A percentile compares a stretch with the other conserved stretches of the same genome.
phyloP scores from a whole-genome alignment of 768 basidiomycete genomes.

The Suillus placidus region DNA sequence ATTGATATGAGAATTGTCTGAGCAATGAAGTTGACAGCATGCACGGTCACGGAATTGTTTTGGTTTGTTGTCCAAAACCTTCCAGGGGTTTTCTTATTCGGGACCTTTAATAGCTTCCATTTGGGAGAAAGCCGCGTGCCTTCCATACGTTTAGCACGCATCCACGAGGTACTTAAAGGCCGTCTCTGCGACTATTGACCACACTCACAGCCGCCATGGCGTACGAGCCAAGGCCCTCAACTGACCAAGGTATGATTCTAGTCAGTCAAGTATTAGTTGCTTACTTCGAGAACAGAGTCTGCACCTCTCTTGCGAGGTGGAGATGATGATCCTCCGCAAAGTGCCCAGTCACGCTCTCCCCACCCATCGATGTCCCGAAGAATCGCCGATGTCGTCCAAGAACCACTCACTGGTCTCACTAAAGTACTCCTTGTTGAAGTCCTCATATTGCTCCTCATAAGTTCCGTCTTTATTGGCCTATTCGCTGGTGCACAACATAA shows the following conservation, averaged over 20 bases:
- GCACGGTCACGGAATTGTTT: slow-evolving; percentile 21
- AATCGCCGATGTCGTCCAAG: slow-evolving; percentile 61
- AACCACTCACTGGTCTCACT: slow-evolving; percentile 82
- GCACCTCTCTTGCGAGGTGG: slow-evolving; percentile 64
- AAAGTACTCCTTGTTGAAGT: slow-evolving; percentile 78
- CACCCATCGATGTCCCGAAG: slow-evolving; percentile 29
- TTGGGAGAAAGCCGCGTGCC: slow-evolving; percentile 26
- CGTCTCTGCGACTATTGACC: slow-evolving; percentile 10
- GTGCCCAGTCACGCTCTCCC: slow-evolving; percentile 39
- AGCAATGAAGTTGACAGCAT: no score
- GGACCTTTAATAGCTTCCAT: not conserved
- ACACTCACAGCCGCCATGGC: slow-evolving; percentile 47
- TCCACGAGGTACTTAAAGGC: slow-evolving; percentile 32
- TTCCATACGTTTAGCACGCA: slow-evolving; percentile 32
- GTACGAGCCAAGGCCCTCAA: slow-evolving; percentile 55
- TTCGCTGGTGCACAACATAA: slow-evolving; percentile 89
- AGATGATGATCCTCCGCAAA: slow-evolving; percentile 34
- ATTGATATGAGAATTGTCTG: no score
- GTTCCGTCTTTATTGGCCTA: slow-evolving; percentile 88
- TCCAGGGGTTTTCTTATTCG: slow-evolving; percentile 1
- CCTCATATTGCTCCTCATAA: slow-evolving; percentile 78
- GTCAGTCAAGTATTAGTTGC: not conserved
- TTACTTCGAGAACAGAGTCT: slow-evolving; percentile 47
- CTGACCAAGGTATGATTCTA: slow-evolving; percentile 52
- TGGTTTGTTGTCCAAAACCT: slow-evolving; percentile 20